These are phyloP conservation scores for Cladosporium sp. DNA, from an alignment of 2,329 filamentous ascomycete species.

Conservation along the genomic window DNA sequence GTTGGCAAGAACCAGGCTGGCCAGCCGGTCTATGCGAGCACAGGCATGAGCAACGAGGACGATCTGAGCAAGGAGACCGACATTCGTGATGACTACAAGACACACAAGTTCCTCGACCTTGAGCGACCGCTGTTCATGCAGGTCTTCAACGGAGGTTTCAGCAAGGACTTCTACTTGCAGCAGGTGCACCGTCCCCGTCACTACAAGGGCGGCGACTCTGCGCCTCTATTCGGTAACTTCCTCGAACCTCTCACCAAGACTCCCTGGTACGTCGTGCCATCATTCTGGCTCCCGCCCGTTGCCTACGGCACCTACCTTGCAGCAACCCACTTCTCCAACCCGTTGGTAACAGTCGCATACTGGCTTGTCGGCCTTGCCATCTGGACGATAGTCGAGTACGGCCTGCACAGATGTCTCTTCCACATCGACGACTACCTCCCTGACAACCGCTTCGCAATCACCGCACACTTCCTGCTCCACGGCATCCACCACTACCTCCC, in stretches of 20 bases:
- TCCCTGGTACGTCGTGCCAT: conserved; percentile 87
- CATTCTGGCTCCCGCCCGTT: conserved; percentile 80
- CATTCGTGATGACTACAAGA: conserved; percentile 71
- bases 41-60: conserved; percentile 85
- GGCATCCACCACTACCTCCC: conserved; percentile 97
- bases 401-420: conserved; percentile 86
- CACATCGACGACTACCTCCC: conserved; percentile 92
- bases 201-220: conserved; percentile 89
- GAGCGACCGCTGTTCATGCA: conserved; percentile 81
- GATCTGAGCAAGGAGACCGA: conserved; percentile 89
- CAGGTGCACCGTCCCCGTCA: conserved; percentile 95
- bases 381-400: conserved; percentile 90
- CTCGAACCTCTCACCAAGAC: conserved; percentile 96
- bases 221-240: conserved; percentile 95
- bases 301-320: conserved; percentile 70
- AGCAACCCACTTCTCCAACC: conserved; percentile 55
- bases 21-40: conserved; percentile 57
- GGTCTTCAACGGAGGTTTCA: conserved; percentile 84
- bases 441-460: conserved; percentile 84
- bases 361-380: conserved; percentile 71
- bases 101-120: conserved; percentile 91
- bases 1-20: conserved; percentile 24
- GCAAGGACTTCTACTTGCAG: conserved; percentile 93
- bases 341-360: conserved; percentile 55
- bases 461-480: conserved; percentile 88